A percentile compares a stretch with the other conserved stretches of the same genome.
phyloP scores from a whole-genome alignment of 768 basidiomycete genomes.

The Hortiboletus flavorubellus region DNA sequence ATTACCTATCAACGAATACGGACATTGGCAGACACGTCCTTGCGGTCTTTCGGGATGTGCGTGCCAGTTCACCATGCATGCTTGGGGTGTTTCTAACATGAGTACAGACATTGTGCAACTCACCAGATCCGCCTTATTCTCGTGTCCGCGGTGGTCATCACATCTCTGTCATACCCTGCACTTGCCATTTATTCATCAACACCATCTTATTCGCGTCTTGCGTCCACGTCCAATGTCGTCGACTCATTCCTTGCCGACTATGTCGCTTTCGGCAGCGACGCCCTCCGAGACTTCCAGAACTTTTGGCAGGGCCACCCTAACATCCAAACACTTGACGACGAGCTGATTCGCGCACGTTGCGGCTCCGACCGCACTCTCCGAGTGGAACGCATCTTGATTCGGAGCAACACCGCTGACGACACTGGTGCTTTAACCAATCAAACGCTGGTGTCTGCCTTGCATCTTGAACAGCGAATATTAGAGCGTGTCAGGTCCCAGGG shows the following conservation, averaged over 20 bases:
- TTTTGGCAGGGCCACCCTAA: slow-evolving; percentile 67
- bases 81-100: slow-evolving; percentile 5
- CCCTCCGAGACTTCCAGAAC: slow-evolving; percentile 62
- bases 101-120: slow-evolving; percentile 75
- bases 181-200: slow-evolving; percentile 79
- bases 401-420: slow-evolving; percentile 41
- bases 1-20: slow-evolving; percentile 34
- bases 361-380: slow-evolving; percentile 66
- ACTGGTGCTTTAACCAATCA: slow-evolving; percentile 56
- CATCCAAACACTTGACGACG: slow-evolving; percentile 65
- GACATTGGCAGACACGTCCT: slow-evolving; percentile 44
- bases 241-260: slow-evolving; percentile 57
- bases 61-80: slow-evolving; percentile 30
- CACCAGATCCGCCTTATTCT: slow-evolving; percentile 89
- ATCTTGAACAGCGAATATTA: slow-evolving; percentile 58
- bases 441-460: slow-evolving; percentile 60
- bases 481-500: slow-evolving; percentile 39
- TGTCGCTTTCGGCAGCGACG: slow-evolving; percentile 49
- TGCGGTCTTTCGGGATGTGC: slow-evolving; percentile 78
- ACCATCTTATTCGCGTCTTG: slow-evolving; percentile 55
- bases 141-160: slow-evolving; percentile 83
- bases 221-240: slow-evolving; percentile 54
- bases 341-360: slow-evolving; percentile 69
- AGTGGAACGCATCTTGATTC: slow-evolving; percentile 73
- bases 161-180: slow-evolving; percentile 88